phyloP scores from a whole-genome alignment of 192 early-diverging fungal species.

The Backusella psychrophila region DNA sequence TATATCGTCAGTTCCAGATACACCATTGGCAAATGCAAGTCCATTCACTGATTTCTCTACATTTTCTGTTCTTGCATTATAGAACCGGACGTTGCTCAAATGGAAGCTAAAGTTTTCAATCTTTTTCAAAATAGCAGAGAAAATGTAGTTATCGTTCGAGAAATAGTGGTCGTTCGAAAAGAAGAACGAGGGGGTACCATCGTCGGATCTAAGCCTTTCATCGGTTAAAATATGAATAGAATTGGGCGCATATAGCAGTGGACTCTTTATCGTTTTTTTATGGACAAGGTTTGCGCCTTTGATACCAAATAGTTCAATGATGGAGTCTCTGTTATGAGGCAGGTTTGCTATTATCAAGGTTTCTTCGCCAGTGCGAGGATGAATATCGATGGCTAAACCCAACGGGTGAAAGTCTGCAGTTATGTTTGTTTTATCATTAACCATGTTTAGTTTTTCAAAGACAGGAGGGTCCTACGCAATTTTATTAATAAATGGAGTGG shows the following conservation, averaged over 20 bases:
- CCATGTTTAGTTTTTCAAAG: not conserved
- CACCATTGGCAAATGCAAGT: conserved; percentile 33
- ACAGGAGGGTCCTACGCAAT: not conserved
- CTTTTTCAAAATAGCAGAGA: conserved; percentile 10
- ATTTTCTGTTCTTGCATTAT: conserved; percentile 20
- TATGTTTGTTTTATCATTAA: not conserved
- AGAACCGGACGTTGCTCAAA: conserved; percentile 20
- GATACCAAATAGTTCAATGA: conserved; percentile 19
- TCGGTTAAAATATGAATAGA: conserved; percentile 20
- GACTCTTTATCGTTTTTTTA: conserved; percentile 11
- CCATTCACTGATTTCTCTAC: conserved; percentile 4
- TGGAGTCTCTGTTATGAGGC: not conserved
- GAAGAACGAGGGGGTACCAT: conserved; percentile 36
- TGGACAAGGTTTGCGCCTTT: not conserved
- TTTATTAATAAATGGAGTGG: not conserved
- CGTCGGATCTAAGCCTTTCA: conserved; percentile 10
- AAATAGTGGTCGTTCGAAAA: conserved; percentile 30
- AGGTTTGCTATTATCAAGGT: conserved; percentile 20
- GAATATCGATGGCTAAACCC: conserved; percentile 21
- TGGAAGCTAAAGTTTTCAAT: conserved; percentile 28
- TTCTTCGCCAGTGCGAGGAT: not conserved
- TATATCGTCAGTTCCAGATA: conserved; percentile 14
- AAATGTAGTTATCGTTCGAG: not conserved
- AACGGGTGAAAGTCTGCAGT: conserved; percentile 28
- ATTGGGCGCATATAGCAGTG: conserved; percentile 22